These are phyloP conservation scores for Schwanniomyces vanrijiae DNA, from an alignment of 805 yeast species.

Conservation along the genomic window DNA sequence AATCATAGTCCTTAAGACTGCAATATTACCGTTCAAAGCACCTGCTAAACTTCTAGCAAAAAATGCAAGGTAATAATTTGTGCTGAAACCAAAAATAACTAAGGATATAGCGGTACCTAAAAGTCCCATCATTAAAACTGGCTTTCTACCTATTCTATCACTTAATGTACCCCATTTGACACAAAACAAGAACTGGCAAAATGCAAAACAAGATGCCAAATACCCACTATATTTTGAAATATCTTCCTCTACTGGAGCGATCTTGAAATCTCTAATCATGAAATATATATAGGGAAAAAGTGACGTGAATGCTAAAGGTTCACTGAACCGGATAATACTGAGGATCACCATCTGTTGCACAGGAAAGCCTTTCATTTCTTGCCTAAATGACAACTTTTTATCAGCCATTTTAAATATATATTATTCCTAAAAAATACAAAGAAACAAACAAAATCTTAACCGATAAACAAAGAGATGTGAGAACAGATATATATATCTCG, in stretches of 20 bases:
- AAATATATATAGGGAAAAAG: slow-evolving; percentile 62
- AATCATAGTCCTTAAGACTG: slow-evolving; percentile 60
- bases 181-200: slow-evolving; percentile 57
- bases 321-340: slow-evolving; percentile 51
- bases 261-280: slow-evolving; percentile 9
- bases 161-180: slow-evolving; percentile 61
- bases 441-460: neutral
- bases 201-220: slow-evolving; percentile 60
- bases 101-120: slow-evolving; percentile 51
- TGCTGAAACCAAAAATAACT: slow-evolving; percentile 53
- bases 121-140: slow-evolving; percentile 51
- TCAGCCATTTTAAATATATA: neutral
- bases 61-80: slow-evolving; percentile 51
- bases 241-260: slow-evolving; percentile 45
- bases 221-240: slow-evolving; percentile 64
- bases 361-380: slow-evolving; percentile 59
- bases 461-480: neutral
- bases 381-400: slow-evolving; percentile 30
- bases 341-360: slow-evolving; percentile 45
- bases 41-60: slow-evolving; percentile 57
- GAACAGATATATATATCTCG: neutral
- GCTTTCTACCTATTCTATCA: slow-evolving; percentile 58
- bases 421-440: neutral
- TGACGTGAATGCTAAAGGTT: slow-evolving; percentile 65
- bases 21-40: slow-evolving; percentile 60